phyloP scores from a whole-genome alignment of 2,329 filamentous ascomycete genomes.

The Paraphoma chrysanthemicola region DNA sequence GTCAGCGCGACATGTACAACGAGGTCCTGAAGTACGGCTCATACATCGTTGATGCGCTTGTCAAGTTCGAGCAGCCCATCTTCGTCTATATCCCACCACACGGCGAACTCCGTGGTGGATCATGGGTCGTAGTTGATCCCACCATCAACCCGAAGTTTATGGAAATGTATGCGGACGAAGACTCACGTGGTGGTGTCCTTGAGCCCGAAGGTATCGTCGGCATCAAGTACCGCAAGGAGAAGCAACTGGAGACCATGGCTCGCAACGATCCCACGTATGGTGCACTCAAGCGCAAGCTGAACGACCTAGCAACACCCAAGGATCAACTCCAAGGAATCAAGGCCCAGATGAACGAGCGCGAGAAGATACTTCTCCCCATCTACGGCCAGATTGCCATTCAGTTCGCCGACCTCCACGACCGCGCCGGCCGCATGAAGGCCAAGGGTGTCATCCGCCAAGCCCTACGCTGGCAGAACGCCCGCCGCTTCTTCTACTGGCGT shows the following conservation, averaged over 20 bases:
- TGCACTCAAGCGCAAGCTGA: slow-evolving; percentile 79
- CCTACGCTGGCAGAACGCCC: slow-evolving; percentile 85
- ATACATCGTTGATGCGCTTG: slow-evolving; percentile 96
- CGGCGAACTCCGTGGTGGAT: slow-evolving; percentile 96
- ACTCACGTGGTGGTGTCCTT: slow-evolving; percentile 93
- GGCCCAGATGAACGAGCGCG: slow-evolving; percentile 81
- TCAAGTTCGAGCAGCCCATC: slow-evolving; percentile 98
- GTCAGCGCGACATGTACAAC: slow-evolving; percentile 99
- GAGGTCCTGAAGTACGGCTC: slow-evolving; percentile 99
- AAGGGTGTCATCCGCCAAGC: slow-evolving; percentile 90
- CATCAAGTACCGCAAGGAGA: slow-evolving; percentile 98
- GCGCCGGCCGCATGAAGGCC: slow-evolving; percentile 95
- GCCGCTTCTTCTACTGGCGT: slow-evolving; percentile 99
- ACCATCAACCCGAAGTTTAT: slow-evolving; percentile 96
- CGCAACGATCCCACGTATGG: slow-evolving; percentile 87
- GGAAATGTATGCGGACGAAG: slow-evolving; percentile 99
- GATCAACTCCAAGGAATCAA: slow-evolving; percentile 83
- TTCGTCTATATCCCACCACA: slow-evolving; percentile 99
- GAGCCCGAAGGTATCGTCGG: slow-evolving; percentile 98
- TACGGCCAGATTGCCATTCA: slow-evolving; percentile 96
- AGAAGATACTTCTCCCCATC: slow-evolving; percentile 88
- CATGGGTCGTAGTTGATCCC: slow-evolving; percentile 98
- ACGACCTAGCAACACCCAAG: slow-evolving; percentile 70
- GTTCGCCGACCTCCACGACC: slow-evolving; percentile 96
- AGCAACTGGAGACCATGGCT: slow-evolving; percentile 96